Evolutionary conservation across 805 yeast species (phyloP), one percentile per base, ranked within the genome.

Genomic region (Saccharomyces kudriavzevii): DNA sequence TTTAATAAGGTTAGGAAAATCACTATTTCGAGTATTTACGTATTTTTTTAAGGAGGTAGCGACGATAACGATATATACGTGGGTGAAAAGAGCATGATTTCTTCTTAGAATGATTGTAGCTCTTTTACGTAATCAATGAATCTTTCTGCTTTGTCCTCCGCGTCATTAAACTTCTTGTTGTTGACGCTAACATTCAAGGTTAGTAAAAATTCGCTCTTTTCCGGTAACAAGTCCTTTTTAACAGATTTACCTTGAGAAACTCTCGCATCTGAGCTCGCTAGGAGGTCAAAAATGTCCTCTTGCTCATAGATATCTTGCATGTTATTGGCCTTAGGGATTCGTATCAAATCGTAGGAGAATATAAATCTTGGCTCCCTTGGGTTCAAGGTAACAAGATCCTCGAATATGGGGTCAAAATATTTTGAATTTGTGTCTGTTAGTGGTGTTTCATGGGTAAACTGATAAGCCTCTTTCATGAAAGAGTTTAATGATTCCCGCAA

Each of bases 351-450:
- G 48, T 60, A 66, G 14, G 55, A 52, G 22, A 57, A 61, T 24
- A 56, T 47, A 53, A 69, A 69, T 49, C 70, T 60, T 47, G 70
- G 61, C 26, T 61, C 50, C 5, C 50, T 56, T 13, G 64, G 62
- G 8, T 62, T 64, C 26, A 81, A 79, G 0, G 82, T 77, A 52
- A 83, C 60, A 52, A 85, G 63, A 14, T 75, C 80, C 60, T 85
- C 91, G 59, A 85, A 83, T 4, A 77, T 57, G 5, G 84, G 78
- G 60, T 84, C 89, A 54, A 76, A 76, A 57, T 75, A 74, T 45
- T 79, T 82, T 5, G 83, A 77, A 45, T 67, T 45, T 46, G 63
- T 54, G 40, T 60, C 57, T 5, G 53, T 31, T 6, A 59, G 30
- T 3, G 62, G 58, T 14, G 58, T 50, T 9, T 54, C 64, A 58